Conservation (phyloP, 306 rosid genomes). For the Calophaca sinica region DNA sequence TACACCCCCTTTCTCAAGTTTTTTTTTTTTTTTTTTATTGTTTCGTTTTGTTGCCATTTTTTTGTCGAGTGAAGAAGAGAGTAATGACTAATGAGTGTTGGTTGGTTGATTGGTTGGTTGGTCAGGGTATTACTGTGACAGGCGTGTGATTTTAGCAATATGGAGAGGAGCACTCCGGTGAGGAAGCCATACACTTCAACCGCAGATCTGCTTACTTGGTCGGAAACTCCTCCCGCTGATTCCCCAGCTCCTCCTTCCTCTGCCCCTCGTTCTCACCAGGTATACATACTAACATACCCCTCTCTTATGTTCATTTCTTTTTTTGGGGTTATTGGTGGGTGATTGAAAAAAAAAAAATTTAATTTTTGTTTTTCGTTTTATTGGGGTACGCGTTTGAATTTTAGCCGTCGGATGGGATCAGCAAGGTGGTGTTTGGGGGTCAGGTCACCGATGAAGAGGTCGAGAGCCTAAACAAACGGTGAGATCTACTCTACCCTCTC, state of each 20-base stretch:
- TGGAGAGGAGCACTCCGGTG: conserved; percentile 94
- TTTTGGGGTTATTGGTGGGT: background rate
- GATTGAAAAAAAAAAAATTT: background rate
- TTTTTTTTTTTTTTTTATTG: background rate
- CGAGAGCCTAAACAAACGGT: conserved; percentile 92
- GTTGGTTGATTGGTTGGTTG: background rate
- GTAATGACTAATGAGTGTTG: conserved; percentile 17
- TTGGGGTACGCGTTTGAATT: conserved; percentile 16
- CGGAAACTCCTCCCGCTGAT: conserved; percentile 72
- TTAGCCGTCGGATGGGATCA: conserved; percentile 99
- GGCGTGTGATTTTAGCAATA: background rate
- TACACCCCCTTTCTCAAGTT: background rate
- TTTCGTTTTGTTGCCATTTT: too few species aligned
- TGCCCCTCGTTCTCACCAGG: conserved; percentile 86
- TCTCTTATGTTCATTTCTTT: background rate
- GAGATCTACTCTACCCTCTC: conserved; percentile 64
- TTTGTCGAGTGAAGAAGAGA: background rate
- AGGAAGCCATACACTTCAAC: conserved; percentile 94
- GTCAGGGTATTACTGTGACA: conserved; percentile 5
- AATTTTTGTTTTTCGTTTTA: background rate
- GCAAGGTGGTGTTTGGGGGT: conserved; percentile 96
- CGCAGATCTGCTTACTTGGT: conserved; percentile 99
- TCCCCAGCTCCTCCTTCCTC: conserved; percentile 71
- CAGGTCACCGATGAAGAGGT: conserved; percentile 98
- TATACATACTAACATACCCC: background rate